Conservation (phyloP, 805 yeast genomes). For the Ogataea wickerhamii region DNA sequence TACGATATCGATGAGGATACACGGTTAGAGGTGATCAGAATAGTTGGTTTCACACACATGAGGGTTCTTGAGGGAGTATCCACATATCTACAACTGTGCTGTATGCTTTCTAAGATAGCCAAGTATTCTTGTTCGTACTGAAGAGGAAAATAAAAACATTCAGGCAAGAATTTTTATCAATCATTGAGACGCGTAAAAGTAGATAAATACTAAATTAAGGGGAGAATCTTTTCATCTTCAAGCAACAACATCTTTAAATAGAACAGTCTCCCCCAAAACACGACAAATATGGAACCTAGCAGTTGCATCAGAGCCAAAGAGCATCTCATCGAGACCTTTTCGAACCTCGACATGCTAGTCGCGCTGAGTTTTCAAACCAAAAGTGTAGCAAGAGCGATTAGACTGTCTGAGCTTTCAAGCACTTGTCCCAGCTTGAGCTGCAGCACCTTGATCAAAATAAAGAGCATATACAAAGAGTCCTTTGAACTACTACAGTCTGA, state of each 20-base stretch:
- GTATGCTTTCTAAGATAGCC: conserved; percentile 64
- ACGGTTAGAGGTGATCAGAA: conserved; percentile 73
- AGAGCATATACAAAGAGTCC: conserved; percentile 17
- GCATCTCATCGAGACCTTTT: conserved; percentile 7
- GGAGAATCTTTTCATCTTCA: conserved; percentile 2
- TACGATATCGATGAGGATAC: conserved; percentile 63
- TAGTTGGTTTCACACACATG: conserved; percentile 90
- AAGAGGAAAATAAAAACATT: too few species aligned
- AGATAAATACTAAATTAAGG: not conserved
- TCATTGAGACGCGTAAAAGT: not conserved
- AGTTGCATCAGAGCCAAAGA: too few species aligned
- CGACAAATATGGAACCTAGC: too few species aligned
- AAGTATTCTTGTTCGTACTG: conserved; percentile 14
- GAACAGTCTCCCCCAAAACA: too few species aligned
- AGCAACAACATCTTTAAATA: too few species aligned
- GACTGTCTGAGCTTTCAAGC: conserved; percentile 15
- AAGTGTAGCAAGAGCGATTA: conserved; percentile 17
- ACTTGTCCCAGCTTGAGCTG: conserved; percentile 14
- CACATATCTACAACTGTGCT: conserved; percentile 80
- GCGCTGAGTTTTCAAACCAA: conserved; percentile 24
- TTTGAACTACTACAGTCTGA: conserved; percentile 8
- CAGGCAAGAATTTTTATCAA: not conserved
- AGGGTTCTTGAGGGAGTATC: conserved; percentile 90
- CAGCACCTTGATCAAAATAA: conserved; percentile 12
- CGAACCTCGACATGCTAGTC: conserved; percentile 18